Evolutionary conservation across 345 rosid species (phyloP), one percentile per base, ranked within the genome.

Genomic region (Capsella bursapastoris): DNA sequence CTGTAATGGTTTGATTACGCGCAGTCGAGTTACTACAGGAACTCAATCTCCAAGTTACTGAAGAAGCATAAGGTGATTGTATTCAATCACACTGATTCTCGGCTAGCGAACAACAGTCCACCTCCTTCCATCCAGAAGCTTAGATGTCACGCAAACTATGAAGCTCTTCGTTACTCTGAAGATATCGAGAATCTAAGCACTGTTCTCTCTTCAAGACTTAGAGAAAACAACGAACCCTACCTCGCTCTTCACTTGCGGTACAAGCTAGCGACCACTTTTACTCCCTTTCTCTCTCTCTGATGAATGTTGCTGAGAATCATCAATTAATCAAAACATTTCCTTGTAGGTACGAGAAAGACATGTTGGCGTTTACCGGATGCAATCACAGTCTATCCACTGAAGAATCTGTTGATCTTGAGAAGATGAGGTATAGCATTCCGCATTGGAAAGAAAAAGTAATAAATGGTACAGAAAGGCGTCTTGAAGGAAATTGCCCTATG

Each of bases 361-460:
- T 88, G 91, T 79, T 90, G 58, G 90, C 96, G 12, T 90, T 88
- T 62, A 92, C 95, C 2, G 95, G 91, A 47, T 87, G 90, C 79
- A 83, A 71, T 76, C 91, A 88, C 78, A 84, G 83, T 71, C 91
- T 92, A 8, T 85, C 82, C 5, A 1, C n/a, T 35, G 63, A 68
- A 0, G 96, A 92, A 74, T 72, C 80, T 0, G 34, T 8, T 22
- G 89, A 86, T 28, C 85, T 88, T 6, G 78, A 37, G 52, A 66
- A 22, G 22, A 79, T 85, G 86, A 84, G 97, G 32, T 66, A 70
- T 7, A 74, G 59, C 5, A 82, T 79, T 14, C 76, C 45, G 2
- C 90, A 83, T 16, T 90, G 95, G 96, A 88, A 86, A 81, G 85
- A 83, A 16, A 86, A 92, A 67, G 64, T 64, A 49, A 90, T 90